Evolutionary conservation across 306 rosid genomes (phyloP), one percentile per base, ranked within the genome.

Genomic region (Pyrus betulifolia): DNA sequence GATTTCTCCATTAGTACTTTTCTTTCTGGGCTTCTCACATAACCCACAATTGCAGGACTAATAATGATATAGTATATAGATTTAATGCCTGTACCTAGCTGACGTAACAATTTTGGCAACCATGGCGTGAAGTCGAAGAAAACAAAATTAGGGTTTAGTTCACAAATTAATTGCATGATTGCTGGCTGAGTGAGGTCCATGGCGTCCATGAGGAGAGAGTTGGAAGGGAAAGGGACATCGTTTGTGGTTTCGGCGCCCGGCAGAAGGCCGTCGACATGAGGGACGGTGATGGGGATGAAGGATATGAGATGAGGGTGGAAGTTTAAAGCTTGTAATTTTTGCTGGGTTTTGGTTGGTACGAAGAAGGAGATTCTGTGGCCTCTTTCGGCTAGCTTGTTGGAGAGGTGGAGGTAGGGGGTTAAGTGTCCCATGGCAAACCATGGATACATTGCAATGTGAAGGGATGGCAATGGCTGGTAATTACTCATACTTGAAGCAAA

Each of bases 401-500:
- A 84, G 70, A 87, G 3, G 17, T 83, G 92, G 46, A 90, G 91
- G 82, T 54, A 90, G 14, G 93, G 35, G 44, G 85, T 86, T 1
- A 87, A 80, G 46, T 90, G 96, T 72, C 96, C 97, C 52, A 88
- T 45, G 69, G 97, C 96, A 82, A 90, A 86, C 93, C 91, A 88
- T 42, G 92, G 91, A 67, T 66, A 90, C 93, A 88, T 87, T 23
- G 87, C 88, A 64, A 88, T 46, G 51, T 90, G 94, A 80, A 87
- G 62, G 64, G 51, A 35, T 35, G 40, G 40, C 40, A 35, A 35
- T 6, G 40, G 40, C 40, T 35, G 40, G 40, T 35, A 6, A 35
- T 6, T 35, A 35, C 40, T 10, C 64, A 59, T 59, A 1, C 11
- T 58, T n/a, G 28, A 17, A 58, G 8, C 13, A 58, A 49, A 35